Percentiles rank a stretch among this genome's conserved stretches.
Evolutionary conservation across 1,284 basidiomycete genomes (phyloP).

Genomic region (Trametes hirsuta): DNA sequence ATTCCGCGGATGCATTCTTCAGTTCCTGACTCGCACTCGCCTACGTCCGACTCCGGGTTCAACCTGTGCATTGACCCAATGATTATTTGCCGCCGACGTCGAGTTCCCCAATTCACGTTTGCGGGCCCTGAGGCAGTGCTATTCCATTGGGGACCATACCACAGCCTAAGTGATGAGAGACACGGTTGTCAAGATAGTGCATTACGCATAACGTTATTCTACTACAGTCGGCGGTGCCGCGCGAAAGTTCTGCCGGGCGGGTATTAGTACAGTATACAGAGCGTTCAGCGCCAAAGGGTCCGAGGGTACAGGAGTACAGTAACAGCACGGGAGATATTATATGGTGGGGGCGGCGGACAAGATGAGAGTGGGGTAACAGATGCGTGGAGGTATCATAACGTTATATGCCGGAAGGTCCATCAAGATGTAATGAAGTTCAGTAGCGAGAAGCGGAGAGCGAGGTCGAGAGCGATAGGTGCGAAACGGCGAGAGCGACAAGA

Average conservation of each 20-base stretch:
- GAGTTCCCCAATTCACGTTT: not conserved
- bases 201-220: not conserved
- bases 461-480: conserved; percentile 1
- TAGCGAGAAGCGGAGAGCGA: not conserved
- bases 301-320: not conserved
- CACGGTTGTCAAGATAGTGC: conserved; percentile 3
- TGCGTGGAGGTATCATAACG: not conserved
- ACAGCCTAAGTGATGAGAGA: not conserved
- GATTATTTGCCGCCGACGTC: not conserved
- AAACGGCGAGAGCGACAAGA: conserved; percentile 1
- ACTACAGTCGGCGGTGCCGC: not conserved
- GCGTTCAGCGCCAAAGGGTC: not conserved
- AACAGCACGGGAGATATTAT: not conserved
- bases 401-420: not conserved
- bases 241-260: not conserved
- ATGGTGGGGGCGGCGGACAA: not conserved
- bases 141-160: not conserved
- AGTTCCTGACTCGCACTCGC: too few relatives aligned
- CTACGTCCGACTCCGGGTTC: too few relatives aligned
- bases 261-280: not conserved
- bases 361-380: not conserved
- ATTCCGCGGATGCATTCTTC: too few relatives aligned
- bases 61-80: too few relatives aligned
- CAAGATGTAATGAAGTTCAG: not conserved
- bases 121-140: not conserved